These are phyloP conservation scores for Aureobasidium melanogenum DNA, from an alignment of 2,329 filamentous ascomycete species.

Conservation along the genomic window DNA sequence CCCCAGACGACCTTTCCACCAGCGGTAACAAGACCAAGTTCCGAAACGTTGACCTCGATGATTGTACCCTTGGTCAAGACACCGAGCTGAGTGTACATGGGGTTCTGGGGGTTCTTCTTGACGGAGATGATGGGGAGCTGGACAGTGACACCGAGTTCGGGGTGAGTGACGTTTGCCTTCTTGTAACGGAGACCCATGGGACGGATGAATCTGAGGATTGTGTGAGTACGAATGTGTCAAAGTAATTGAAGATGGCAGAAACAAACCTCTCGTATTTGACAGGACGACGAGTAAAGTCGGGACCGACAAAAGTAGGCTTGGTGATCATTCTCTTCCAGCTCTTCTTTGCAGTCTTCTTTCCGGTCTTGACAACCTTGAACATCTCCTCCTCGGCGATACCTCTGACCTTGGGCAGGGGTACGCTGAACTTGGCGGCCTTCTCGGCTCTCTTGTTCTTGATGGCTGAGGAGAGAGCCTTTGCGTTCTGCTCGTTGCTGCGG, in stretches of 20 bases:
- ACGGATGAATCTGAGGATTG: slow-evolving; percentile 55
- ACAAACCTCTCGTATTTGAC: slow-evolving; percentile 57
- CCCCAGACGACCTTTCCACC: slow-evolving; percentile 93
- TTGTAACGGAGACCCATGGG: slow-evolving; percentile 69
- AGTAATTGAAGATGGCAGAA: neutral
- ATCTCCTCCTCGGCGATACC: slow-evolving; percentile 92
- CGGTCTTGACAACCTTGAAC: slow-evolving; percentile 94
- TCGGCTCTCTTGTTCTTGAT: slow-evolving; percentile 95
- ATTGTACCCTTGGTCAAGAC: slow-evolving; percentile 79
- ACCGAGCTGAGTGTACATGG: slow-evolving; percentile 85
- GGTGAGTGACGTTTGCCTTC: slow-evolving; percentile 61
- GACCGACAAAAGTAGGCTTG: slow-evolving; percentile 79
- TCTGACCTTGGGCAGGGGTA: slow-evolving; percentile 87
- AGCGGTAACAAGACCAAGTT: slow-evolving; percentile 83
- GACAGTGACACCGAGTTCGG: slow-evolving; percentile 76
- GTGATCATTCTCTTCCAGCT: slow-evolving; percentile 62
- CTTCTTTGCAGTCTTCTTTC: slow-evolving; percentile 89
- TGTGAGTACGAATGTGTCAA: neutral
- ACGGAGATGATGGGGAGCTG: slow-evolving; percentile 59
- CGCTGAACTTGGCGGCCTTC: slow-evolving; percentile 87
- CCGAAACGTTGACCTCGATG: slow-evolving; percentile 87
- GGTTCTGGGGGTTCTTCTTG: slow-evolving; percentile 82
- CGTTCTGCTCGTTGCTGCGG: slow-evolving; percentile 58
- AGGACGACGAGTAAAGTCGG: slow-evolving; percentile 79
- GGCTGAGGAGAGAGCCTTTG: slow-evolving; percentile 68